Base-by-base conservation (phyloP, 2,329 filamentous ascomycete genomes). In the Rhinocladiella mackenziei region DNA sequence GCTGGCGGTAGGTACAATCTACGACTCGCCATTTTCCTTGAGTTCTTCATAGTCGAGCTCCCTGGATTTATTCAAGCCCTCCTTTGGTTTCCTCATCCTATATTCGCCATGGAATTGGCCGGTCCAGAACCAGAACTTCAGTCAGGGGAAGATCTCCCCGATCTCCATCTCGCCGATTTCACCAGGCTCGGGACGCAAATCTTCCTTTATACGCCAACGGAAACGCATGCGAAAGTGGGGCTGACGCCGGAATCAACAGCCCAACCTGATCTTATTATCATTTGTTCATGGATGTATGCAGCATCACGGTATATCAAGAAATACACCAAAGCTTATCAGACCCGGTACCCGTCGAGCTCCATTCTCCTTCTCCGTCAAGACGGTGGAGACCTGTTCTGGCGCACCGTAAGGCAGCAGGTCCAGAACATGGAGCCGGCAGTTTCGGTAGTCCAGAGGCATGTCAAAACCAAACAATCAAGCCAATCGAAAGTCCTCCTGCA, bases 211-310 rank as follows among this genome's bases (percentile, higher is more conserved):
- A 40, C 26, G 11, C 46, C 46, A 13, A n/a, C 22, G 8, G 14
- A 26, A 8, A 14, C 25, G 15, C 26, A 28, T 6, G n/a, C 29
- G 14, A 26, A 4, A 3, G 13, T 22, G 20, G 34, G 19, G 11
- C 6, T 15, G 7, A 6, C 38, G n/a, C 13, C 20, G 18, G 14
- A 22, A 15, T 22, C 26, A 13, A 22, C 10, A 13, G 6, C 19
- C 4, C 26, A 31, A 8, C 73, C 75, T 9, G 68, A 68, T 40
- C 65, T 77, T 25, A 65, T 77, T 43, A 50, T 76, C 17, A 36
- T 77, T 25, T 65, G 69, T 25, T 62, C 67, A 5, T 78, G 75
- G 75, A 74, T 76, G 66, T 69, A 66, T 32, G 74, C 75, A 7
- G 65, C 58, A n/a, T 68, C 74, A 28, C 58, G 59, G 5, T 73